Evolutionary conservation across 768 basidiomycete genomes (phyloP), one percentile per base, ranked within the genome.

Genomic region (Lentinula lateritia): DNA sequence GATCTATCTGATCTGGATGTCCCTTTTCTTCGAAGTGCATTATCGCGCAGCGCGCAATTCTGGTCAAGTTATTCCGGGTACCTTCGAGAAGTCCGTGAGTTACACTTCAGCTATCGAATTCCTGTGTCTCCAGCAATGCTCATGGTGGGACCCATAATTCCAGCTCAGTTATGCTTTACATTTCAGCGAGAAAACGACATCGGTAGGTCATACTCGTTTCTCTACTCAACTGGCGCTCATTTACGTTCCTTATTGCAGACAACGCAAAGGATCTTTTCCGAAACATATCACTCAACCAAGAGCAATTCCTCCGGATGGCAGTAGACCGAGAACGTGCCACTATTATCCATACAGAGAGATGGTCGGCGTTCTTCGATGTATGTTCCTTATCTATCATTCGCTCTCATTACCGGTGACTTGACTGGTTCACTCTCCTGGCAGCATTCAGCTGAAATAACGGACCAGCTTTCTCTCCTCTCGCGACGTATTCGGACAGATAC

Each of bases 11-110:
- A 13, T 23, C 36, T 52, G 36, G 34, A n/a, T 5, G 12, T 36
- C 18, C 38, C 6, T 45, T 35, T 15, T 15, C 39, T 28, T 18
- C 9, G 5, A 65, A 92, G 90, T 60, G 88, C 90, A 12, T 72
- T 92, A 9, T 85, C 89, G 15, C 78, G 89, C 53, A 92, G 90
- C 68, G 83, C 90, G 7, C 90, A 92, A 67, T 88, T 86, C 67
- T 92, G 90, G 90, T 90, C 90, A 3, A 90, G 88, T 61, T 92
- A 91, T 71, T 92, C 90, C 2, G 90, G 90, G 0, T 91, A 92
- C 72, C 77, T 92, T 55, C 83, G 90, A 48, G 89, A 92, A 78
- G 79, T 89, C 61, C 83, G 90, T 89, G 69, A 70, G 89, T 42
- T 57, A 56, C 23, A 45, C 39, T 52, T 52, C 20, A 28, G 28